phyloP scores from a whole-genome alignment of 2,329 filamentous ascomycete genomes.

The Botrytis fragariae region DNA sequence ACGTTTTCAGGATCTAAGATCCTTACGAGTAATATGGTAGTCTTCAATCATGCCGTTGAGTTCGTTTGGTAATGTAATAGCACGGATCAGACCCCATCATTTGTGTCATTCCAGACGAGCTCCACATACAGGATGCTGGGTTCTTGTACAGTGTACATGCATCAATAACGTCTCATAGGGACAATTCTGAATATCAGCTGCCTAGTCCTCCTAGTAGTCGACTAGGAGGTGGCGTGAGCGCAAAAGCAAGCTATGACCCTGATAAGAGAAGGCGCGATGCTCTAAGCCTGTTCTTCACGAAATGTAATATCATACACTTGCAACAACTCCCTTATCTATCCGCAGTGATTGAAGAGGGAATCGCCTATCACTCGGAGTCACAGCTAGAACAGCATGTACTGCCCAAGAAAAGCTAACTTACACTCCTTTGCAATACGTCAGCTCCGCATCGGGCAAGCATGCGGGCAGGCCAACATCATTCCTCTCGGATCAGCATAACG shows the following conservation, averaged over 20 bases:
- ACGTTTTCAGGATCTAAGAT: constrained; percentile 43
- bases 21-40: constrained; percentile 43
- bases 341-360: constrained; percentile 38
- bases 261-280: constrained; percentile 26
- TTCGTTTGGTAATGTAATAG: not conserved
- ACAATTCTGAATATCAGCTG: constrained; percentile 20
- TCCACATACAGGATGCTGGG: constrained; percentile 37
- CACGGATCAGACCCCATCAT: constrained; percentile 37
- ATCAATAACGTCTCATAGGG: not conserved
- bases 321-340: constrained; percentile 34
- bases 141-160: constrained; percentile 45
- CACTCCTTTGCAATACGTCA: constrained; percentile 7
- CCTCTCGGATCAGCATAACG: constrained; percentile 25
- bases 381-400: constrained; percentile 35
- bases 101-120: constrained; percentile 35
- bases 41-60: not conserved
- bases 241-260: constrained; percentile 22
- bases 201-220: constrained; percentile 10
- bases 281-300: constrained; percentile 28
- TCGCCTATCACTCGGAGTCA: constrained; percentile 36
- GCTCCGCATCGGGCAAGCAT: not conserved
- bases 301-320: constrained; percentile 21
- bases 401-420: constrained; percentile 21
- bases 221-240: constrained; percentile 15
- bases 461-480: constrained; percentile 23